Conservation (phyloP, 768 basidiomycete species). For the Sutorius australiensis region DNA sequence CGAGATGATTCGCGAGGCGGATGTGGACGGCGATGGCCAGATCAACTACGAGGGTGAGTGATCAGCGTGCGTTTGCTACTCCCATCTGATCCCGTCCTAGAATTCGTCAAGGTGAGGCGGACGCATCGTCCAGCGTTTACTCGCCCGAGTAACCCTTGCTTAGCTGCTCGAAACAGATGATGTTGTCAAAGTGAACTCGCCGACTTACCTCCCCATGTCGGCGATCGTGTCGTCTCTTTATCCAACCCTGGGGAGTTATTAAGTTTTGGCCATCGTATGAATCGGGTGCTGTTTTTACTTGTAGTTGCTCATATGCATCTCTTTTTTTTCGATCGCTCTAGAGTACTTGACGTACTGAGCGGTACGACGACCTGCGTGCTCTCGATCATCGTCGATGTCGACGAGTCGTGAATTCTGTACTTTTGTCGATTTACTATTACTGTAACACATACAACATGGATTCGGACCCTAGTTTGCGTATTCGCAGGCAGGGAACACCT, state of each 20-base stretch:
- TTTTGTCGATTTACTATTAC: too few species aligned
- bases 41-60: constrained; percentile 77
- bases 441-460: too few species aligned
- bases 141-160: constrained; percentile 2
- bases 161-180: constrained; percentile 49
- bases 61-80: too few species aligned
- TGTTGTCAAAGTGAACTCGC: constrained; percentile 58
- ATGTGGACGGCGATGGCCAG: constrained; percentile 92
- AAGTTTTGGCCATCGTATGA: not conserved
- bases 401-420: too few species aligned
- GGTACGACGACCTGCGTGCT: too few species aligned
- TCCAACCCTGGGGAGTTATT: constrained; percentile 1
- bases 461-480: too few species aligned
- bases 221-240: constrained; percentile 4
- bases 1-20: constrained; percentile 97
- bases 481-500: too few species aligned
- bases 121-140: not conserved
- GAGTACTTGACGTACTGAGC: not conserved
- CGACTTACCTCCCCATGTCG: constrained; percentile 15
- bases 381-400: too few species aligned
- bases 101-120: constrained; percentile 66
- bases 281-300: constrained; percentile 2
- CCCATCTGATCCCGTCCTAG: constrained; percentile 32
- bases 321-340: constrained; percentile 1
- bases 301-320: constrained; percentile 4